A percentile compares a stretch with the other conserved stretches of the same genome.
Evolutionary conservation across 371 early-diverging fungal genomes (phyloP).

Genomic region (Encephalitozoon romaleae): DNA sequence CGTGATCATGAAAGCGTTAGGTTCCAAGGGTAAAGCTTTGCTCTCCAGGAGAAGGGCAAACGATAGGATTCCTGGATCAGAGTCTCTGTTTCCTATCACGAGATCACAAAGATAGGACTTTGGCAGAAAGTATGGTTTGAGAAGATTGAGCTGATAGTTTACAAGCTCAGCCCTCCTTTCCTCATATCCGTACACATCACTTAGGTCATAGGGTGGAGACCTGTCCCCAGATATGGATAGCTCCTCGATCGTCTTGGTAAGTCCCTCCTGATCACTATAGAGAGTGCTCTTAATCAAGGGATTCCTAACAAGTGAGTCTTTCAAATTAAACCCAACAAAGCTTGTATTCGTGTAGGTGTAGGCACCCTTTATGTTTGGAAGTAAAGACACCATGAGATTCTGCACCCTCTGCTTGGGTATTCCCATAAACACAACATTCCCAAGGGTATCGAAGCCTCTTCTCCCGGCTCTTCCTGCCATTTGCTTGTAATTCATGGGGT

Average conservation of each 20-base stretch:
- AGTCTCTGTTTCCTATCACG: constrained; percentile 35
- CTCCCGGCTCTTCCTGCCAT: constrained; percentile 65
- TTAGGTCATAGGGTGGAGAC: not conserved
- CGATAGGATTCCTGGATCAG: constrained; percentile 38
- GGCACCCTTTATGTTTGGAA: constrained; percentile 63
- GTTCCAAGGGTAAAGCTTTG: constrained; percentile 5
- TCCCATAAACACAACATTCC: constrained; percentile 64
- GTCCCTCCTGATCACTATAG: not conserved
- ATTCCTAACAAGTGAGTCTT: constrained; percentile 37
- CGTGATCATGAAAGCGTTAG: constrained; percentile 19
- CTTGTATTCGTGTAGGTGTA: constrained; percentile 63
- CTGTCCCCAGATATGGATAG: not conserved
- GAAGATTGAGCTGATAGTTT: constrained; percentile 12
- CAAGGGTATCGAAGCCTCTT: constrained; percentile 64
- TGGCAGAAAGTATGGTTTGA: not conserved
- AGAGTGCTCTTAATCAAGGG: constrained; percentile 18
- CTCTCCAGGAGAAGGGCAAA: constrained; percentile 33
- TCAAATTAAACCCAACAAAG: constrained; percentile 57
- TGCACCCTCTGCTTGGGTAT: constrained; percentile 53
- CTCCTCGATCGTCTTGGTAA: not conserved
- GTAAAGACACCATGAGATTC: constrained; percentile 60
- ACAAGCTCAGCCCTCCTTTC: constrained; percentile 21
- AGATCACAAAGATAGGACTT: constrained; percentile 39
- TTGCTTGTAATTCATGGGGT: constrained; percentile 63
- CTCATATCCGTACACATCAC: not conserved